Base-by-base conservation (phyloP, 23 red algal genomes). In the Cyanidiococcus yangmingshanensis region DNA sequence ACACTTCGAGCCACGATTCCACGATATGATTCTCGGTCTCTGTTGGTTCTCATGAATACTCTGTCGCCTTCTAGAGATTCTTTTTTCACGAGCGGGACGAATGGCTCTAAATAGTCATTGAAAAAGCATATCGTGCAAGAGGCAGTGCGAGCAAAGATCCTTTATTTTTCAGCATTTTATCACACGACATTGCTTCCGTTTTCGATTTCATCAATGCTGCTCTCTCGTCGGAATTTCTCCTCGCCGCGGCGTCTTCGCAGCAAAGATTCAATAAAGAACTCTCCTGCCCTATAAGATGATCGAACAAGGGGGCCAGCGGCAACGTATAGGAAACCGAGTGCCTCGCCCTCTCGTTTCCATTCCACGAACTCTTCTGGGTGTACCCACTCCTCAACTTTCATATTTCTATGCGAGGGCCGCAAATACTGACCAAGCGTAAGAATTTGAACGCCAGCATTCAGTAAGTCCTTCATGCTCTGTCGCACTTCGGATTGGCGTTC, bases 371-470 rank as follows among this genome's bases (percentile, higher is more conserved):
- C 92, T 38, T 87, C 85, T 3, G 92, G 92, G 24, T 87, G 81
- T 18, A 96, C 87, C 92, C 92, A 96, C 41, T 96, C 82, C 58
- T 96, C 92, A 15, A 96, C 92, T 79, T 96, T 96, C 71, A 96
- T 85, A 77, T 96, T 87, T 38, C 74, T 74, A 16, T 88, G 87
- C 1, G 87, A 82, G 29, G 92, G 92, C 29, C 92, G 84, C 79
- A 96, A 40, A 39, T 96, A 96, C 79, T 96, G 92, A 0, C 92
- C 92, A 1, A 96, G 68, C 38, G 92, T 96, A 40, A 96, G 82
- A 0, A 90, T 86, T 50, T 96, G 83, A 21, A 96, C 92, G 12
- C 92, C 92, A 1, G 82, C 84, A 59, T 91, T 82, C 2, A 79
- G 80, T 32, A 82, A 74, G 39, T 91, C 68, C n/a, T 29, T 50